phyloP scores from a whole-genome alignment of 129 eudicot species.

The Calendula officinalis region DNA sequence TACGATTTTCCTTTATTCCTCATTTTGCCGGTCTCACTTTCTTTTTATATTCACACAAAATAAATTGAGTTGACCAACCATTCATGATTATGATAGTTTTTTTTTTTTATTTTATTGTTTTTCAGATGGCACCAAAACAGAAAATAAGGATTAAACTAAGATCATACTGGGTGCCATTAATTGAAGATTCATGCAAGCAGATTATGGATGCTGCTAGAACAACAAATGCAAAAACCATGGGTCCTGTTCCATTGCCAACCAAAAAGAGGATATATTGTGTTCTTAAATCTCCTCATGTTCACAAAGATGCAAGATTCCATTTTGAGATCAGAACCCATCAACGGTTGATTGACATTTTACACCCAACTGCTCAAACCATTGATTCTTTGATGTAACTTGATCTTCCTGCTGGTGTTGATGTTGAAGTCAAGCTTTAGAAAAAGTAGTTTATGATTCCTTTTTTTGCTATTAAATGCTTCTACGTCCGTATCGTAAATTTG shows the following conservation, averaged over 20 bases:
- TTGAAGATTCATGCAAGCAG: slow-evolving; percentile 95
- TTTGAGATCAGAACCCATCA: slow-evolving; percentile 93
- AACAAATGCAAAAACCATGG: slow-evolving; percentile 80
- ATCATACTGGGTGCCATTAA: slow-evolving; percentile 78
- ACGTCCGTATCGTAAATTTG: slow-evolving; percentile 16
- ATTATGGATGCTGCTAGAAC: slow-evolving; percentile 87
- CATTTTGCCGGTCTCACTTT: too few relatives aligned
- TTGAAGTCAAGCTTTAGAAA: slow-evolving; percentile 77
- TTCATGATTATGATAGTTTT: background rate
- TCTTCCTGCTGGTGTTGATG: slow-evolving; percentile 93
- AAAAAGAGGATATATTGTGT: slow-evolving; percentile 75
- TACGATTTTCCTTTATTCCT: too few relatives aligned
- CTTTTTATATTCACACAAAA: too few relatives aligned
- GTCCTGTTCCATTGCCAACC: slow-evolving; percentile 90
- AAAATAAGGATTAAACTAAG: slow-evolving; percentile 75
- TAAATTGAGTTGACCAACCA: too few relatives aligned
- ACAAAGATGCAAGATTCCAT: slow-evolving; percentile 92
- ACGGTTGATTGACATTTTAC: slow-evolving; percentile 75
- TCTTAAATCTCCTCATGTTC: slow-evolving; percentile 88
- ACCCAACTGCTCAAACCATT: slow-evolving; percentile 92
- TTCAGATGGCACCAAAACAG: slow-evolving; percentile 71
- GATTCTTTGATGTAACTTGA: slow-evolving; percentile 87
- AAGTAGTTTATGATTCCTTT: background rate
- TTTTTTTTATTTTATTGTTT: background rate
- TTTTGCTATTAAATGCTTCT: slow-evolving; percentile 15